Conservation (phyloP, 116 monocot species). For the Phalaenopsis hybrid region DNA sequence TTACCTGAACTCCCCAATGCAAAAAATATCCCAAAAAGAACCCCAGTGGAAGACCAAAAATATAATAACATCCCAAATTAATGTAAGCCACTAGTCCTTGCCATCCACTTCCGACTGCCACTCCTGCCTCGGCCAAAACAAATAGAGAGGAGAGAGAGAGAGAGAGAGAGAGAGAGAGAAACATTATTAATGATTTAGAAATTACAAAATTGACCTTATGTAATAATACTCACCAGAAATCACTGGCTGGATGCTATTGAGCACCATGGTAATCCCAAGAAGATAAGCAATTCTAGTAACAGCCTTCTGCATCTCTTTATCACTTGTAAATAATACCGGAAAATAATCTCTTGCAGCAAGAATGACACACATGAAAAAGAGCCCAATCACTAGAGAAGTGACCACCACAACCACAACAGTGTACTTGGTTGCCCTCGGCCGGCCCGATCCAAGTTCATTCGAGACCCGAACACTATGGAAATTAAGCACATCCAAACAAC, state of each 20-base stretch:
- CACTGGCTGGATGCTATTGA: constrained; percentile 71
- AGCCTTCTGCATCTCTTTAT: constrained; percentile 38
- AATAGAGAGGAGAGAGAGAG: no score
- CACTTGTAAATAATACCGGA: constrained; percentile 8
- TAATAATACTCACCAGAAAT: constrained; percentile 35
- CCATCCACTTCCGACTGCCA: constrained; percentile 82
- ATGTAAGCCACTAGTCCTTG: constrained; percentile 79
- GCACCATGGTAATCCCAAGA: constrained; percentile 63
- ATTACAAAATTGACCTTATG: background rate
- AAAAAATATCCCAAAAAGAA: constrained; percentile 42
- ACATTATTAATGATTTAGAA: background rate
- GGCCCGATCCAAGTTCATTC: constrained; percentile 60
- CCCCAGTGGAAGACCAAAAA: constrained; percentile 59
- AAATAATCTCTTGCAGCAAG: constrained; percentile 34
- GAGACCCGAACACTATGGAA: constrained; percentile 57
- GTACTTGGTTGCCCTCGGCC: constrained; percentile 40
- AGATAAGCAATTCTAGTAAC: constrained; percentile 55
- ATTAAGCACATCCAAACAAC: background rate
- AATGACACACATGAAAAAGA: constrained; percentile 36
- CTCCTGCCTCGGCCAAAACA: constrained; percentile 29
- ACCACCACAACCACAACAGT: constrained; percentile 45
- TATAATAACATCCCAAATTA: constrained; percentile 70
- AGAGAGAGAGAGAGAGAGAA: no score
- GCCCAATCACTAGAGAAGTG: constrained; percentile 34
- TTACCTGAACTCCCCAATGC: constrained; percentile 21